phyloP scores from a whole-genome alignment of 2,329 filamentous ascomycete species.

The Scopulariopsis brevicaulis region DNA sequence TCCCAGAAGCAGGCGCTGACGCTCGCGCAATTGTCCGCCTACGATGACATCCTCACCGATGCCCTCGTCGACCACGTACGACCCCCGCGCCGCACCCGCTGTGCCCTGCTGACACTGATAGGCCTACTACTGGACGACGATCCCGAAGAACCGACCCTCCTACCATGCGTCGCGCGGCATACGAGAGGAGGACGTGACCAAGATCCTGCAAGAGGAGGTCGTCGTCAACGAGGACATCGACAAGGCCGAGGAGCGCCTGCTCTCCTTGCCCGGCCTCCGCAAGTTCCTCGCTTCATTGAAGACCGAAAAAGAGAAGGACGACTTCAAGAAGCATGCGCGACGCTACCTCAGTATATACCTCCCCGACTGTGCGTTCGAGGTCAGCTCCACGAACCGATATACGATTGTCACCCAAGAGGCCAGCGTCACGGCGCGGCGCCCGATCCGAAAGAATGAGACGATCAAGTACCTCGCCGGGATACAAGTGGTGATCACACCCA shows the following conservation, averaged over 20 bases:
- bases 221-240: conserved; percentile 63
- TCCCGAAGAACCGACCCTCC: conserved; percentile 83
- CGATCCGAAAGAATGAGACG: conserved; percentile 70
- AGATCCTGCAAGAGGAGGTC: conserved; percentile 53
- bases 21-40: conserved; percentile 75
- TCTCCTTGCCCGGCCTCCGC: conserved; percentile 61
- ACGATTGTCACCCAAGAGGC: conserved; percentile 87
- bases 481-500: conserved; percentile 81
- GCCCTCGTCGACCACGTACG: conserved; percentile 88
- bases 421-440: conserved; percentile 67
- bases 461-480: conserved; percentile 89
- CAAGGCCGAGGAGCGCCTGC: conserved; percentile 59
- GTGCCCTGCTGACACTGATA: conserved; percentile 22
- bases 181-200: conserved; percentile 48
- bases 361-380: conserved; percentile 89
- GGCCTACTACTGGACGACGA: conserved; percentile 94
- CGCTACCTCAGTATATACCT: conserved; percentile 91
- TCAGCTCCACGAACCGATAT: conserved; percentile 84
- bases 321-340: conserved; percentile 75
- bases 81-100: conserved; percentile 10
- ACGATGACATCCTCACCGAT: conserved; percentile 94
- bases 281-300: conserved; percentile 59
- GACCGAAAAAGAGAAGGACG: conserved; percentile 69
- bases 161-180: conserved; percentile 79
- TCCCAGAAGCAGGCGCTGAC: conserved; percentile 64